These are phyloP conservation scores for Kwoniella botswanensis DNA, from an alignment of 768 basidiomycete species.

Conservation along the genomic window DNA sequence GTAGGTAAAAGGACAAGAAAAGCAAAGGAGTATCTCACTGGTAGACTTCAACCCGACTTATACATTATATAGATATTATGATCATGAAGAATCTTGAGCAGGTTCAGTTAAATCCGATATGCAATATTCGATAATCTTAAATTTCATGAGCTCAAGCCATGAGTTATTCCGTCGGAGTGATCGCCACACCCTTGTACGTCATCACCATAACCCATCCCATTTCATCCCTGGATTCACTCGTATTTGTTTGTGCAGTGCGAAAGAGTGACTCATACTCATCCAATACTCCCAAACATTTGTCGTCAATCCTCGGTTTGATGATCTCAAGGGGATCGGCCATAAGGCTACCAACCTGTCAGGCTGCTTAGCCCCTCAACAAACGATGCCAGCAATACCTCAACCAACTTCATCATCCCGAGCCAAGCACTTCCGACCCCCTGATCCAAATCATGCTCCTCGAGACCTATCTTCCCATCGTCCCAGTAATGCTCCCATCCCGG, in stretches of 20 bases:
- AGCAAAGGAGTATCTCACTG: no score
- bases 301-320: not conserved
- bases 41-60: no score
- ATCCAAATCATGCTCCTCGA: slow-evolving; percentile 11
- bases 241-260: not conserved
- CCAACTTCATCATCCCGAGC: slow-evolving; percentile 5
- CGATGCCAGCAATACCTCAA: slow-evolving; percentile 18
- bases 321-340: not conserved
- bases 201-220: not conserved
- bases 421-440: slow-evolving; percentile 3
- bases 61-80: no score
- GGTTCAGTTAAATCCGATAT: no score
- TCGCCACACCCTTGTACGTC: not conserved
- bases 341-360: not conserved
- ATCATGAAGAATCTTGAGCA: no score
- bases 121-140: no score
- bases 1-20: no score
- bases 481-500: slow-evolving; percentile 6
- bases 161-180: not conserved
- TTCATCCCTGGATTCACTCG: not conserved
- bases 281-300: not conserved
- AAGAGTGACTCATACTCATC: not conserved
- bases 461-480: slow-evolving; percentile 2
- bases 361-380: not conserved
- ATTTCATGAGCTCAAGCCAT: no score